A percentile compares a stretch with the other conserved stretches of the same genome.
phyloP scores from a whole-genome alignment of 1,284 basidiomycete species.

The Xerocomus minutiporus region DNA sequence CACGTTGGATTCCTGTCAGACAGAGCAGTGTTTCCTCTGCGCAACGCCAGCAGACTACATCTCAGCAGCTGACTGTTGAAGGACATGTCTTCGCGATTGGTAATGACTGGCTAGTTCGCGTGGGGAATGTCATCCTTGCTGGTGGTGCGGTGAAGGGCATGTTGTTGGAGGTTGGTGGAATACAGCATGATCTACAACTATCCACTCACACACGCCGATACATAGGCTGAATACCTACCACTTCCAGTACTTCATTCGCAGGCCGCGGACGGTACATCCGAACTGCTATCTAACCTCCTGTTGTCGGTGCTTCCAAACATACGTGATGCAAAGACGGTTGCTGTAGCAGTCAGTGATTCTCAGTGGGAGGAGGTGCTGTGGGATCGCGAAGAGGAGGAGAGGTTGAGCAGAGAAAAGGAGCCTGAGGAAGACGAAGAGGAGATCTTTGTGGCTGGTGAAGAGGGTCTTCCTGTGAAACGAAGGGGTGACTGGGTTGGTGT shows the following conservation, averaged over 20 bases:
- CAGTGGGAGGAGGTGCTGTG: conserved; percentile 77
- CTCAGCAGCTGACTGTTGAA: conserved; percentile 64
- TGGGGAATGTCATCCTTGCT: conserved; percentile 68
- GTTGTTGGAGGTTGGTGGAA: conserved; percentile 61
- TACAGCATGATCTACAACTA: neutral
- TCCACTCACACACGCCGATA: conserved; percentile 5
- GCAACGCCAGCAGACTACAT: conserved; percentile 46
- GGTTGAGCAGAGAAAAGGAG: conserved; percentile 25
- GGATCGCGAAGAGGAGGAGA: conserved; percentile 62
- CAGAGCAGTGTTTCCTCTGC: conserved; percentile 42
- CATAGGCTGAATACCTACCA: conserved; percentile 72
- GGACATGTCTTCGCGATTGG: conserved; percentile 68
- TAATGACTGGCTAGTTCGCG: conserved; percentile 74
- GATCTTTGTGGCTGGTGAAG: conserved; percentile 52
- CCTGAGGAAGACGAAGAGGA: conserved; percentile 36
- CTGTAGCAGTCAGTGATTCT: conserved; percentile 66
- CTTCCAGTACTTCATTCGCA: conserved; percentile 59
- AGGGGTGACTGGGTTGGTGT: conserved; percentile 70
- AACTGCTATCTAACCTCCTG: conserved; percentile 66
- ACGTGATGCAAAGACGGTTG: conserved; percentile 63
- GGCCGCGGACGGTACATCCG: conserved; percentile 58
- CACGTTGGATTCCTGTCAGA: conserved; percentile 68
- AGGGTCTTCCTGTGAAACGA: conserved; percentile 42
- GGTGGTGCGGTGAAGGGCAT: conserved; percentile 73
- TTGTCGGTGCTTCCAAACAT: conserved; percentile 69